Base-by-base conservation (phyloP, 2,329 filamentous ascomycete genomes). In the Eurotiales sp. region DNA sequence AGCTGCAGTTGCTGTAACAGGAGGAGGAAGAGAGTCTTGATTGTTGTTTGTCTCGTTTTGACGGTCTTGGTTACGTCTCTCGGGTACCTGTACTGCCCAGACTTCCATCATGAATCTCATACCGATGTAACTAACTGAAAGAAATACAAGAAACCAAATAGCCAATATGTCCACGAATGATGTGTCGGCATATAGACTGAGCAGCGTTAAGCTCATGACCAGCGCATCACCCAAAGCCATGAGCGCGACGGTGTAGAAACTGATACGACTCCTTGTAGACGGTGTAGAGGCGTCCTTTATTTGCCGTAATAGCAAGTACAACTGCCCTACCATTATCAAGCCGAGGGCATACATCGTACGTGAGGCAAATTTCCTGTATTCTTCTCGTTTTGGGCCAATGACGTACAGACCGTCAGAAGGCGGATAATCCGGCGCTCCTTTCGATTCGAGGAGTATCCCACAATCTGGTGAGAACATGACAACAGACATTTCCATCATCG, bases 31-130 rank as follows among this genome's bases (percentile, higher is more conserved):
- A 15, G 66, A 61, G 27, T 61, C 68, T 23, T 64, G 60, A 8
- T 62, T 65, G 11, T 67, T 59, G 17, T 64, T 59, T 12, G 65
- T 51, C 39, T 67, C 57, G 27, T 55, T 61, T 11, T 58, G 58
- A 46, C 65, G 67, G 42, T 64, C 64, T 50, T 60, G 59, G 37
- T 71, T 68, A 40, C 67, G 64, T 53, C 70, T 61, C 55, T 73
- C 70, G 12, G 70, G 70, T 11, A 66, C 78, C 61, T 85, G 83
- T 2, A 84, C 79, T 17, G 77, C 75, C 82, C 82, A 85, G n/a
- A 86, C 82, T 48, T 85, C 82, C 71, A 84, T 80, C 60, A 85
- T 71, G 57, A 86, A 85, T 47, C 81, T 78, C 71, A 85, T 82
- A 27, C 82, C 81, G 51, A 84, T 80, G 61, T 81, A 81, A 52